Evolutionary conservation across 495 filamentous ascomycete species (phyloP).

Genomic region (Penicillium maclennaniae): DNA sequence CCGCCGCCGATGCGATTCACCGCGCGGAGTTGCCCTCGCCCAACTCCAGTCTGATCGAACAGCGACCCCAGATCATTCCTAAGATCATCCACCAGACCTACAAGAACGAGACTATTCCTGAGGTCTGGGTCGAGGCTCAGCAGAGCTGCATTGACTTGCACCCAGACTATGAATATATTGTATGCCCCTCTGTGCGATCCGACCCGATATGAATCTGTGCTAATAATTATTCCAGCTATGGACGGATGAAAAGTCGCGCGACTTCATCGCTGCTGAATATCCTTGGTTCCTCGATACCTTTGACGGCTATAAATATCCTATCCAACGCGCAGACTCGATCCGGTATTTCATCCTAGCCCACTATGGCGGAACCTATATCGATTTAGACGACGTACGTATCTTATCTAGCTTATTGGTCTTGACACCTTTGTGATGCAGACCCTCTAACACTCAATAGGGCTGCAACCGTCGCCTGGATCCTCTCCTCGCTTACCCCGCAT

Average conservation of each 20-base stretch:
- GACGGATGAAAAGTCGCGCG: constrained; percentile 72
- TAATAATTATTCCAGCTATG: constrained; percentile 59
- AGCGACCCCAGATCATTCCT: constrained; percentile 66
- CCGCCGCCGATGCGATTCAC: constrained; percentile 60
- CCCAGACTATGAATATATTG: constrained; percentile 76
- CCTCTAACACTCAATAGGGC: constrained; percentile 47
- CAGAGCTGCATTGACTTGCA: constrained; percentile 74
- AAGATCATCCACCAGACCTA: constrained; percentile 93
- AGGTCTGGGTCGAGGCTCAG: constrained; percentile 68
- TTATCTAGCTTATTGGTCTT: neutral
- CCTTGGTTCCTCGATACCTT: constrained; percentile 85
- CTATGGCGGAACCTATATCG: constrained; percentile 85
- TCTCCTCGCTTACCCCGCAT: constrained; percentile 73
- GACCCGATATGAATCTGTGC: neutral
- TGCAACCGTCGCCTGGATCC: constrained; percentile 81
- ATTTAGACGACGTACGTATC: constrained; percentile 76
- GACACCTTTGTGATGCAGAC: neutral
- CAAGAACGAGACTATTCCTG: constrained; percentile 70
- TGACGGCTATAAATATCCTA: constrained; percentile 73
- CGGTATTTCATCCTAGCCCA: constrained; percentile 82
- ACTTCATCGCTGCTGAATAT: constrained; percentile 75
- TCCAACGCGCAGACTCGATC: constrained; percentile 84
- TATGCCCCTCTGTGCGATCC: constrained; percentile 30
- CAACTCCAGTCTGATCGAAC: constrained; percentile 56
- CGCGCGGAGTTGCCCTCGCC: constrained; percentile 61